phyloP scores from a whole-genome alignment of 768 basidiomycete genomes.

The Imleria badia region DNA sequence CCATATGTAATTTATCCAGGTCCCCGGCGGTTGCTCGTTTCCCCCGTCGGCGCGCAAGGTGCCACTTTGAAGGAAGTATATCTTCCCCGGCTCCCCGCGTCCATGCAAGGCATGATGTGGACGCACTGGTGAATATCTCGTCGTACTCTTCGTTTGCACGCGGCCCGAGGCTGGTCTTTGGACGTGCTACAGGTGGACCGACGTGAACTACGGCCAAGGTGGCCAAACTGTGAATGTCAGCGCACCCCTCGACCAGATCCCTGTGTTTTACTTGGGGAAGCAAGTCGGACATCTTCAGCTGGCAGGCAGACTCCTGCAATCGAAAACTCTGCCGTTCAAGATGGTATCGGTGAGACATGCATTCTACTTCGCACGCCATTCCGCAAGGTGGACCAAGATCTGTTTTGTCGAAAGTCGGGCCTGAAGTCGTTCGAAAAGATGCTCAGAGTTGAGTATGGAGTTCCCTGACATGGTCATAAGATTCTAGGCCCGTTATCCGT shows the following conservation, averaged over 20 bases:
- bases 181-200: too few species aligned
- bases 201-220: not conserved
- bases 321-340: not conserved
- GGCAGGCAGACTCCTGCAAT: constrained; percentile 6
- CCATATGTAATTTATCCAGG: constrained; percentile 15
- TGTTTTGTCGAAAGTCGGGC: not conserved
- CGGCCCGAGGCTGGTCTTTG: too few species aligned
- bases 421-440: not conserved
- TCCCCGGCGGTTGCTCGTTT: constrained; percentile 31
- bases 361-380: not conserved
- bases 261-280: constrained; percentile 35
- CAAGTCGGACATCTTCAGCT: constrained; percentile 30
- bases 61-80: constrained; percentile 21
- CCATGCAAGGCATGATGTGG: constrained; percentile 4
- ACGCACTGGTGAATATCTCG: too few species aligned
- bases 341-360: not conserved
- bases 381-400: not conserved
- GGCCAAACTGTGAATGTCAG: not conserved
- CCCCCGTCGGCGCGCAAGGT: constrained; percentile 34
- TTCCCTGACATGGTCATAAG: not conserved
- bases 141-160: too few species aligned
- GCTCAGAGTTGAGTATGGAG: not conserved
- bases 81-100: not conserved
- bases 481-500: not conserved
- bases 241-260: constrained; percentile 31